These are phyloP conservation scores for Sodiomyces alkalinus DNA, from an alignment of 2,329 filamentous ascomycete genomes.

Conservation along the genomic window DNA sequence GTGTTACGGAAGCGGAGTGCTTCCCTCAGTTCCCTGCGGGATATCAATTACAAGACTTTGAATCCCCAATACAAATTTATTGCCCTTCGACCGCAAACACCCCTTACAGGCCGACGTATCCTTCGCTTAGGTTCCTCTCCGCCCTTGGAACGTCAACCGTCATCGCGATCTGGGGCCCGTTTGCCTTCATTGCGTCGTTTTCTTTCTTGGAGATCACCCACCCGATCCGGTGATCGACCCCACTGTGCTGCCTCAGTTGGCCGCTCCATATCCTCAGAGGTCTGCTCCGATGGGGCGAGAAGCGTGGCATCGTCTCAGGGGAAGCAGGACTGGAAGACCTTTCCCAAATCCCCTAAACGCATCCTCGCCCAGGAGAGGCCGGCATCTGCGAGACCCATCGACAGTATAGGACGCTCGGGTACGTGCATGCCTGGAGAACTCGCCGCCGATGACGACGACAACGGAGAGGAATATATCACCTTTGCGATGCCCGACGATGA, in stretches of 20 bases:
- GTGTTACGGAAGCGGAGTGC: constrained; percentile 44
- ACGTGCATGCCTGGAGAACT: constrained; percentile 21
- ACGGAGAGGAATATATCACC: too few species aligned
- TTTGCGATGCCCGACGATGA: constrained; percentile 38
- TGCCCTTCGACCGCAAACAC: constrained; percentile 39
- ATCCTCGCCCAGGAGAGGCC: constrained; percentile 33
- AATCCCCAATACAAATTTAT: constrained; percentile 63
- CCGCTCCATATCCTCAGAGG: constrained; percentile 9
- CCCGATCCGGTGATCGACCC: constrained; percentile 18
- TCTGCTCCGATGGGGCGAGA: constrained; percentile 14
- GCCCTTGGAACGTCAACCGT: constrained; percentile 16
- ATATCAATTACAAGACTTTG: constrained; percentile 54
- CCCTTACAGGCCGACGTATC: constrained; percentile 25
- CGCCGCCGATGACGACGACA: constrained; percentile 24
- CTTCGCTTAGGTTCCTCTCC: constrained; percentile 17
- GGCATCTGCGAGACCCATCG: constrained; percentile 4
- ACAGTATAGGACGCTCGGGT: constrained; percentile 14
- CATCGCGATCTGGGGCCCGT: constrained; percentile 30
- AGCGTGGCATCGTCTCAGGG: constrained; percentile 23
- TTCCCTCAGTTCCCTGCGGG: constrained; percentile 45
- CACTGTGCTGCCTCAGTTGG: constrained; percentile 16
- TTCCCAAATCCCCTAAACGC: constrained; percentile 36
- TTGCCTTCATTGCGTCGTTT: constrained; percentile 35
- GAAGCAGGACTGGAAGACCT: constrained; percentile 34
- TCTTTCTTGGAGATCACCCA: constrained; percentile 26